Percentiles rank a stretch among this genome's conserved stretches.
phyloP scores from a whole-genome alignment of 108 stramenopile genomes.

The Conticribra guillardii region DNA sequence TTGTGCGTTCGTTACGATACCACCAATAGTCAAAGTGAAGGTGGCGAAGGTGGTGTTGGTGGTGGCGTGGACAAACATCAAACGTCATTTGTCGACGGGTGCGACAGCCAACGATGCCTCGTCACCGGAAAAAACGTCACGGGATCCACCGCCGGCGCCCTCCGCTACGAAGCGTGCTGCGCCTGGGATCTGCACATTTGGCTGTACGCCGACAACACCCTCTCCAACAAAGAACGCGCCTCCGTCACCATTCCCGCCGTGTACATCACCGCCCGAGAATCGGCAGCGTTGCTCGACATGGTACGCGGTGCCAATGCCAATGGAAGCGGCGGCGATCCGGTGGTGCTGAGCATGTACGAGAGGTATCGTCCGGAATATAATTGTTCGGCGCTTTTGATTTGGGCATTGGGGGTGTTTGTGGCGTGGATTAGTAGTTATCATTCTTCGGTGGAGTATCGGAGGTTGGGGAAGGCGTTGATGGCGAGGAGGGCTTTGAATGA shows the following conservation, averaged over 20 bases:
- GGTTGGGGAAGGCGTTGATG: constrained; percentile 23
- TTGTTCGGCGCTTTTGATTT: constrained; percentile 52
- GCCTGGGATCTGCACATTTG: constrained; percentile 62
- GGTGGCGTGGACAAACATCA: not conserved
- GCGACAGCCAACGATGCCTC: constrained; percentile 50
- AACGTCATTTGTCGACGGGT: constrained; percentile 17
- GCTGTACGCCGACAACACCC: constrained; percentile 40
- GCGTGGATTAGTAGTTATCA: constrained; percentile 45
- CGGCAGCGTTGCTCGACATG: constrained; percentile 29
- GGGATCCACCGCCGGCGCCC: not conserved
- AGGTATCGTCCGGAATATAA: constrained; percentile 47
- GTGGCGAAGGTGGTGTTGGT: not conserved
- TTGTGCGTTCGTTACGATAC: constrained; percentile 41
- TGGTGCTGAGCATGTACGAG: constrained; percentile 33
- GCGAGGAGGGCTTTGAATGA: constrained; percentile 17
- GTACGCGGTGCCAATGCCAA: constrained; percentile 16
- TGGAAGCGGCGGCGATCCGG: constrained; percentile 13
- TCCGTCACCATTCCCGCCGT: constrained; percentile 47
- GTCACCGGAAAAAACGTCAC: constrained; percentile 46
- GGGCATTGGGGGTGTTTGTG: constrained; percentile 57
- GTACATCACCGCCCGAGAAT: constrained; percentile 58
- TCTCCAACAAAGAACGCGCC: constrained; percentile 1
- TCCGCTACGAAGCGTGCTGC: constrained; percentile 53
- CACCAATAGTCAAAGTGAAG: not conserved
- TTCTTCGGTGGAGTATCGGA: constrained; percentile 29